Evolutionary conservation across 768 basidiomycete genomes (phyloP).

Genomic region (Pholiota conissans): DNA sequence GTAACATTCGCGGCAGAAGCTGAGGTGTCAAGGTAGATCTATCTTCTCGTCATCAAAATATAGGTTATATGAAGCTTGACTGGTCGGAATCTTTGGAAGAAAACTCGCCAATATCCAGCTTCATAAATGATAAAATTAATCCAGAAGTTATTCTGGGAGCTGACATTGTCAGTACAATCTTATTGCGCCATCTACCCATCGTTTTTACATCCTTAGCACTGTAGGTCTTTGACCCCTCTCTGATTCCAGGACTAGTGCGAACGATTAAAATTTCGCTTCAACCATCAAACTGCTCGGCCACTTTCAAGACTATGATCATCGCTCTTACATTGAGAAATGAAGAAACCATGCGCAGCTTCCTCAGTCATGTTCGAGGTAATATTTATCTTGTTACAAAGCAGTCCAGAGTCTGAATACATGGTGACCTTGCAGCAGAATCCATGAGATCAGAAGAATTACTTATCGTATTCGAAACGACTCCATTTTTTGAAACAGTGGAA

Average conservation of each 20-base stretch:
- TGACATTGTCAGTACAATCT: slow-evolving; percentile 47
- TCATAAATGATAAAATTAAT: slow-evolving; percentile 42
- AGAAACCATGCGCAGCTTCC: slow-evolving; percentile 49
- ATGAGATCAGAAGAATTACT: slow-evolving; percentile 14
- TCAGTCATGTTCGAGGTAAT: slow-evolving; percentile 34
- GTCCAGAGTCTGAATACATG: no score
- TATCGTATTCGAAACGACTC: slow-evolving; percentile 8
- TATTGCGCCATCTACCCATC: neutral
- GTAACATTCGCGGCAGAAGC: slow-evolving; percentile 17
- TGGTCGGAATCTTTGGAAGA: slow-evolving; percentile 61
- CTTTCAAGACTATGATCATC: slow-evolving; percentile 37
- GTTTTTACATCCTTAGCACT: neutral
- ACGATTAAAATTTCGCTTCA: slow-evolving; percentile 48
- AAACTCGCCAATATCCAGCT: slow-evolving; percentile 22
- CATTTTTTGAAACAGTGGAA: slow-evolving; percentile 28
- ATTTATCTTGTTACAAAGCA: no score
- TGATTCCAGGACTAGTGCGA: slow-evolving; percentile 58
- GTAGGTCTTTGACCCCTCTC: slow-evolving; percentile 67
- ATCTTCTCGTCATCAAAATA: slow-evolving; percentile 47
- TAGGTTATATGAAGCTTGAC: slow-evolving; percentile 53
- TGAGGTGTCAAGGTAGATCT: slow-evolving; percentile 40
- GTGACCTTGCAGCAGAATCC: slow-evolving; percentile 8
- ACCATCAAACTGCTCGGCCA: slow-evolving; percentile 1
- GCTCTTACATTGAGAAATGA: slow-evolving; percentile 60
- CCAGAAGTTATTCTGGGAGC: slow-evolving; percentile 70